Base-by-base conservation (phyloP, 73 alveolate species). In the Paramecium tetraurelia region DNA sequence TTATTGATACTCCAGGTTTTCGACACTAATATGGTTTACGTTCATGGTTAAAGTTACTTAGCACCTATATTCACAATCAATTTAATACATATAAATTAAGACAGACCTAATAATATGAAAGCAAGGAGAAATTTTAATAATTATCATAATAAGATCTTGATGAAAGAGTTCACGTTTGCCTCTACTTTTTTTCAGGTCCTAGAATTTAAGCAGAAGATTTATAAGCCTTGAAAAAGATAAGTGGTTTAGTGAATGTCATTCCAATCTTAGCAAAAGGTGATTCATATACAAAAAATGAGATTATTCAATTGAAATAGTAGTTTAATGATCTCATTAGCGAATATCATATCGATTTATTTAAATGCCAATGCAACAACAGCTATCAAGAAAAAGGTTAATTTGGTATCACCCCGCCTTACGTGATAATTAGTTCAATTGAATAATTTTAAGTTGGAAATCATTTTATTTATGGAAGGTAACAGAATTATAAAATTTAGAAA, bases 261-360 rank as follows among this genome's bases (percentile, higher is more conserved):
- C 94, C 94, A 5, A 89, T 89, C n/a, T 71, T 89, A 27, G 94
- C 94, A 27, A 89, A 89, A 50, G 94, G 94, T 5, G 94, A 89
- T 71, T 63, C 90, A 40, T 89, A 43, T 16, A 89, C 88, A 48
- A 21, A 58, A 69, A 48, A 69, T 14, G 94, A 89, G 40, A 83
- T 71, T 12, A 89, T 12, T 16, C 16, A 70, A 71, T 58, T 89
- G 36, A 89, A 89, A 72, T 10, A 89, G 6, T 20, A 89, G 3
- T 70, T 89, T 16, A 71, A 40, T 41, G 71, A 89, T 29, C 36
- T 58, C 20, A 63, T 83, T 7, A 43, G 43, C 24, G 92, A 89
- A 36, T 46, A 89, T 24, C 27, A 40, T 21, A 89, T 89, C 2
- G 69, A 46, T 31, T 31, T 89, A 22, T 89, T 70, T 70, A 83